Evolutionary conservation across 208 protist genomes (phyloP).

Genomic region (Trypanosoma avium): DNA sequence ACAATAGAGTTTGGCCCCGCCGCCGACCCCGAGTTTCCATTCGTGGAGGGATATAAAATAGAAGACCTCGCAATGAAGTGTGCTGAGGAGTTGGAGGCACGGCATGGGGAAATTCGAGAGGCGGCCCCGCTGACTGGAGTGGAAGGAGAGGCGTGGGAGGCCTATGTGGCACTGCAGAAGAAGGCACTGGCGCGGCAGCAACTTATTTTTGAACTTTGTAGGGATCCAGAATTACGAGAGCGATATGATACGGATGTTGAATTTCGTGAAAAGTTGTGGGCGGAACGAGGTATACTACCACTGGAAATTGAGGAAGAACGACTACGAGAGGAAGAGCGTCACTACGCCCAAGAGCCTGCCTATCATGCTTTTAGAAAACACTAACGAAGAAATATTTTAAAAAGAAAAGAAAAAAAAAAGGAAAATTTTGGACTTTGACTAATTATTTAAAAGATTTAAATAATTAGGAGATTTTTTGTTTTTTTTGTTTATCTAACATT

Average conservation of each 20-base stretch:
- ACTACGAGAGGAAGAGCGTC: constrained; percentile 37
- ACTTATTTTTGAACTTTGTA: constrained; percentile 80
- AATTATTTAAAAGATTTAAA: too few species aligned
- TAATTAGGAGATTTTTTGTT: too few species aligned
- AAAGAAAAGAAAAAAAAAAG: neutral
- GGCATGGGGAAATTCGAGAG: constrained; percentile 66
- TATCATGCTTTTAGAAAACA: constrained; percentile 77
- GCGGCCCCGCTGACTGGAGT: constrained; percentile 74
- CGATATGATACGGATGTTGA: constrained; percentile 50
- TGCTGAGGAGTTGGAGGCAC: constrained; percentile 40
- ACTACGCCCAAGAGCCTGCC: constrained; percentile 79
- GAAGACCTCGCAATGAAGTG: constrained; percentile 53
- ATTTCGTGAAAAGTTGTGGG: constrained; percentile 57
- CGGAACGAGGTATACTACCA: constrained; percentile 55
- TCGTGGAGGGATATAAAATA: constrained; percentile 55
- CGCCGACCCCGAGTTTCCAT: constrained; percentile 47
- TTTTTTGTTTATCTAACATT: too few species aligned
- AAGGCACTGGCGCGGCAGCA: constrained; percentile 79
- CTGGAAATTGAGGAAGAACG: constrained; percentile 45
- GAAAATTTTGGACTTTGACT: neutral
- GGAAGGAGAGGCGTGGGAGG: constrained; percentile 83
- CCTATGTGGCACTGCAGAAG: constrained; percentile 77
- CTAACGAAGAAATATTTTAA: neutral
- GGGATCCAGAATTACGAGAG: constrained; percentile 54
- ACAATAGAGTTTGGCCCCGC: constrained; percentile 40